Conservation (phyloP, 805 yeast genomes). For the Starmerella asiatica region DNA sequence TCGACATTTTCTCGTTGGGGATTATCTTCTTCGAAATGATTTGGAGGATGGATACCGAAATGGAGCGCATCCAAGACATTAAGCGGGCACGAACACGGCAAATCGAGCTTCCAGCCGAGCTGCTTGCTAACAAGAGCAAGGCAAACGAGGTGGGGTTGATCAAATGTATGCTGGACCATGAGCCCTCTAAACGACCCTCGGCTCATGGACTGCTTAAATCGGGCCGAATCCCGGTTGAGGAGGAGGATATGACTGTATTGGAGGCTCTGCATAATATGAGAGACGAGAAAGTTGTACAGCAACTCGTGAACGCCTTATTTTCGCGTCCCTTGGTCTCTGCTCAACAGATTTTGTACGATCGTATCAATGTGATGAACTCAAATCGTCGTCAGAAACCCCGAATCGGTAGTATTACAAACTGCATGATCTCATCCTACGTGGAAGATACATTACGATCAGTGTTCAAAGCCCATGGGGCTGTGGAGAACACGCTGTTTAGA, state of each 20-base stretch:
- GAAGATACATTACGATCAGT: conserved; percentile 46
- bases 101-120: conserved; percentile 60
- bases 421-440: conserved; percentile 41
- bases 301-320: conserved; percentile 75
- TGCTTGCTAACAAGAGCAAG: conserved; percentile 35
- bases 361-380: conserved; percentile 10
- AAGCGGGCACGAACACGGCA: conserved; percentile 44
- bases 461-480: conserved; percentile 74
- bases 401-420: conserved; percentile 1
- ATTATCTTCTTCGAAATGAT: conserved; percentile 93
- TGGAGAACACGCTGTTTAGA: conserved; percentile 48
- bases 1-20: conserved; percentile 91
- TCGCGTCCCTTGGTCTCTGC: conserved; percentile 76
- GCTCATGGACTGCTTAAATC: conserved; percentile 65
- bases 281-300: conserved; percentile 86
- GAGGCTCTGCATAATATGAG: conserved; percentile 77
- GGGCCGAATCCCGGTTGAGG: conserved; percentile 75
- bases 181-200: conserved; percentile 64
- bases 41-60: conserved; percentile 68
- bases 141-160: conserved; percentile 57
- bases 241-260: conserved; percentile 77
- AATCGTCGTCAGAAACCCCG: conserved; percentile 12
- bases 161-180: conserved; percentile 54
- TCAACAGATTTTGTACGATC: conserved; percentile 69
- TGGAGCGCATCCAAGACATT: conserved; percentile 79